Base-by-base conservation (phyloP, 345 rosid species). In the Ceriops tagal region DNA sequence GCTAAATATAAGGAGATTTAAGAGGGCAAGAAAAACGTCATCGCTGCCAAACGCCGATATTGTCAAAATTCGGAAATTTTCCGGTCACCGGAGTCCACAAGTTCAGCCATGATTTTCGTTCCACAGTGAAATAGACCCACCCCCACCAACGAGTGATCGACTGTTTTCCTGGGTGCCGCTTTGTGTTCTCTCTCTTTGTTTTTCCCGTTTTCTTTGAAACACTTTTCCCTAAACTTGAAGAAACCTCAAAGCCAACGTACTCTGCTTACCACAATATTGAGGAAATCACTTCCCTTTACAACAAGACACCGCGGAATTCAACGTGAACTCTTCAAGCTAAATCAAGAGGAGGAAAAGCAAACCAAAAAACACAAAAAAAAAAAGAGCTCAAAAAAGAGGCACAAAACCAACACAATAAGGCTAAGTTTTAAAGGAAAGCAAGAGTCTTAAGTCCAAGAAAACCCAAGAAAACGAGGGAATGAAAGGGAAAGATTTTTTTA, bases 1-100 rank as follows among this genome's bases (percentile, higher is more conserved):
- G 82, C 96, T 82, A 79, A 83, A 83, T 82, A 76, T 74, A 78
- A 79, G 89, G 85, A 8, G 32, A 3, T 60, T 11, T 6, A 1
- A 57, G 73, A 61, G 64, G 52, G 37, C 37, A 34, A 34, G 9
- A 24, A 56, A 35, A 49, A 58, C 60, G 64, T 64, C 53, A 6
- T 43, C 18, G 55, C 35, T 2, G 4, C 21, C 24, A 28, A 47
- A 18, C 58, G 58, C 52, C 78, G 69, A 71, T 66, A 81, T 62
- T 68, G 70, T 59, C 68, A 19, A 69, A 58, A 58, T 62, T 68
- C 66, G 65, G 55, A 32, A 18, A 58, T 37, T 64, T 64, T 19
- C 52, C 53, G 43, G 28, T 64, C 71, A 63, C 79, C 64, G 61
- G 61, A 49, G 53, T 75, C 60, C 34, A 53, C 8, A 39, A 66